Evolutionary conservation across 169 alveolate species (phyloP), one percentile per base, ranked within the genome.

Genomic region (Cryptosporidium bovis): DNA sequence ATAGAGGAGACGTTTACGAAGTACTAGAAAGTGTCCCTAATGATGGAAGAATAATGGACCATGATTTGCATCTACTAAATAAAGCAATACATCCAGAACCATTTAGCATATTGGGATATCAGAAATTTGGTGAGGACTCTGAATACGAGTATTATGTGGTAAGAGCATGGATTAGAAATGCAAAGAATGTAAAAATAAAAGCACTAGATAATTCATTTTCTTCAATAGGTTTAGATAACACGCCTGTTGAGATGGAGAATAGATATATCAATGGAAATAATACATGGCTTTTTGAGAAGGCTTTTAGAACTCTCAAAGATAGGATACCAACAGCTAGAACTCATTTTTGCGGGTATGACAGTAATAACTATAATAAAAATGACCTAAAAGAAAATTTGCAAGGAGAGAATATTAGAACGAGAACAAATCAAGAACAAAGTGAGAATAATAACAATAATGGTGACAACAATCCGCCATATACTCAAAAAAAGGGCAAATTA

Each of bases 141-240:
- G 46, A 56, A 8, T 56, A 77, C 27, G 87, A 77, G 44, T 77
- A 77, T 40, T 77, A 60, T 44, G 87, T 77, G 3, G 87, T 77
- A 12, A 77, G 87, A 31, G 87, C 87, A 1, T 77, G 87, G 87
- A 66, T 77, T 2, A 77, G 71, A 33, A 77, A 77, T 12, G 87
- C 87, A 15, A 77, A 60, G n/a, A 60, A 51, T n/a, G 66, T 77
- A 48, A 51, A 27, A 36, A 77, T 77, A 7, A 56, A 44, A 10
- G 87, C 87, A 60, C 12, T 77, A 12, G 87, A 62, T 12, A 12
- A 20, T 46, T 77, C 87, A 48, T 77, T 60, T 77, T 77, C 87
- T 34, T 40, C 55, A 13, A 77, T 77, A 3, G 87, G 71, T 24
- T 5, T 44, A 15, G 64, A 77, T 44, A 77, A 77, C 29, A 8